Conservation (phyloP, 176 grass and related monocot genomes). For the Luzula sylvatica region DNA sequence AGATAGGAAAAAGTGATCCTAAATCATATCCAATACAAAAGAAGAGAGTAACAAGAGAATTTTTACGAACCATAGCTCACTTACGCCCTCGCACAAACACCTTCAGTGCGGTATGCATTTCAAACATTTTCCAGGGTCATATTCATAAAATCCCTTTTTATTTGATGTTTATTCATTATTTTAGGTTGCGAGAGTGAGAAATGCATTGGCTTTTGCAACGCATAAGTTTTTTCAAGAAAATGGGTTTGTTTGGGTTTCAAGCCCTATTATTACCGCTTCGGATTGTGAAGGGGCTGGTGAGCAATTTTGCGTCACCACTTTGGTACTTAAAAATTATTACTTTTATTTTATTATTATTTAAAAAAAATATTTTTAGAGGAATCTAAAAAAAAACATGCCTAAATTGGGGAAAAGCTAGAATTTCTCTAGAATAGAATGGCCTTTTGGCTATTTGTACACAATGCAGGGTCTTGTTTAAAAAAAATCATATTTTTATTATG, state of each 20-base stretch:
- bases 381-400: too few species aligned
- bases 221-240: constrained; percentile 98
- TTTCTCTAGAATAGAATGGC: too few species aligned
- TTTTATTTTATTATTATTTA: too few species aligned
- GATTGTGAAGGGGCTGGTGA: constrained; percentile 98
- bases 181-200: constrained; percentile 93
- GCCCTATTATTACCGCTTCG: constrained; percentile 95
- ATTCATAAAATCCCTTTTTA: constrained; percentile 1
- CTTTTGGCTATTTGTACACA: too few species aligned
- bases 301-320: constrained; percentile 95
- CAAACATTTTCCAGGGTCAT: not conserved
- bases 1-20: constrained; percentile 94
- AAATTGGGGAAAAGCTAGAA: too few species aligned
- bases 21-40: constrained; percentile 91
- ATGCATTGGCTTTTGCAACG: constrained; percentile 82
- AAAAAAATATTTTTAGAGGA: too few species aligned
- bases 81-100: constrained; percentile 98
- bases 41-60: constrained; percentile 84
- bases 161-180: constrained; percentile 22
- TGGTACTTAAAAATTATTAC: constrained; percentile 33
- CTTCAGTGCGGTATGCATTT: constrained; percentile 76
- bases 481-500: too few species aligned
- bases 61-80: constrained; percentile 84
- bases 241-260: constrained; percentile 93
- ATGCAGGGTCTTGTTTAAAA: too few species aligned